Base-by-base conservation (phyloP, 2,329 filamentous ascomycete species). In the Colletotrichum eremochloae region DNA sequence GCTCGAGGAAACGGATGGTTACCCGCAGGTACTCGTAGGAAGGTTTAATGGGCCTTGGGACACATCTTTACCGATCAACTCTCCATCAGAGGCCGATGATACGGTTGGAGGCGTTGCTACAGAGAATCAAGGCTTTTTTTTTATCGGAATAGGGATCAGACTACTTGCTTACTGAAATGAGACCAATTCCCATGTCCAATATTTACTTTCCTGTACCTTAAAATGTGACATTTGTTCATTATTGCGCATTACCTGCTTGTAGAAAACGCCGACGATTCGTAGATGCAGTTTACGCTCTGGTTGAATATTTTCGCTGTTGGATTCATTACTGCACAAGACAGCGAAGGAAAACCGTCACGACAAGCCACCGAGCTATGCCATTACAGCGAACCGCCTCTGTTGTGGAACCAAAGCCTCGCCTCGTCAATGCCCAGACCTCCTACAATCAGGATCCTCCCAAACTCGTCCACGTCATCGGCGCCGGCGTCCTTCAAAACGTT, bases 381-480 rank as follows among this genome's bases (percentile, higher is more conserved):
- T 74, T 46, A 74, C 8, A 72, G 29, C 29, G 29, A 24, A 1
- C 64, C 64, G 11, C 69, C 69, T 14, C 61, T 20, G 4, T 58
- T 65, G 15, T 71, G 58, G 29, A 82, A 81, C 81, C 80, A 82
- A 1, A 76, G 78, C 50, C 79, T 78, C 0, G 80, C 76, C 53
- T 82, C 81, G 6, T 81, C 80, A 8, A 78, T 74, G 1, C 80
- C 80, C 61, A 82, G 2, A 2, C 57, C 78, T 55, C 18, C 76
- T 76, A 79, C 77, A 33, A 82, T 76, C 50, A 81, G 75, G 31
- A 83, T 81, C 74, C 71, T 78, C 9, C 84, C 82, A 81, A 86
- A 86, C 70, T 78, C 48, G 77, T 87, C 80, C 72, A 87, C 79
- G 67, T 82, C 78, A 75, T 85, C 78, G 72, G 84, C 81, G 80